Evolutionary conservation across 306 rosid species (phyloP), one percentile per base, ranked within the genome.

Genomic region (Acacia melanoxylon): DNA sequence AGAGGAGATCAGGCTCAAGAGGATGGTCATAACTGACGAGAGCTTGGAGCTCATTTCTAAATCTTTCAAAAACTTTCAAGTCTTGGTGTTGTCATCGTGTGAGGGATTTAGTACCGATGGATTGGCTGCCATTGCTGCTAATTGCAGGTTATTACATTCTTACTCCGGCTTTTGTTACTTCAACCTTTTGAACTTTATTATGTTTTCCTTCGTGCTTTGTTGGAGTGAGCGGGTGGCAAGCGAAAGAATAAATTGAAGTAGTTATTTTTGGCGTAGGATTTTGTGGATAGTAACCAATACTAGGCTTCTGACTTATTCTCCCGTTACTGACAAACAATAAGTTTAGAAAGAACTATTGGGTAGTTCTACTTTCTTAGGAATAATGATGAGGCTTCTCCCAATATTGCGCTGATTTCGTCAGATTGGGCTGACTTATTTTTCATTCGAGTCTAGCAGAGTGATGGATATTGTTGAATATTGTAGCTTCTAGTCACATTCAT

Each of bases 101-200:
- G 98, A 95, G 77, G 99, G 98, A 0, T 95, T 95, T 82, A 92
- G 94, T 45, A 92, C 99, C 0, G 91, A 89, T 62, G 99, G 98
- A 20, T 93, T 95, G 0, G 98, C 96, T 15, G 85, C 97, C 94
- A 93, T 95, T 90, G 98, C 99, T 20, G 91, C 97, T 51, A 89
- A 93, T 88, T 95, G 98, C 99, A 93, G 99, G 99, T 78, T 78
- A 59, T 4, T 24, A 0, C 61, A 66, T 45, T 20, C 10, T 4
- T 62, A 51, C 19, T 68, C 66, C 41, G 2, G 48, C 48, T 33
- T 46, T 54, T 8, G 49, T 24, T 62, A 2, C 49, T 48, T 61
- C 62, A 22, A 7, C 31, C 17, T 58, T 22, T n/a, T 35, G 31
- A 35, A 24, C 71, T 61, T 56, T 6, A 13, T 56, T 9, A 4